Evolutionary conservation across 2,329 filamentous ascomycete species (phyloP).

Genomic region (Colletotrichum brevisporum): DNA sequence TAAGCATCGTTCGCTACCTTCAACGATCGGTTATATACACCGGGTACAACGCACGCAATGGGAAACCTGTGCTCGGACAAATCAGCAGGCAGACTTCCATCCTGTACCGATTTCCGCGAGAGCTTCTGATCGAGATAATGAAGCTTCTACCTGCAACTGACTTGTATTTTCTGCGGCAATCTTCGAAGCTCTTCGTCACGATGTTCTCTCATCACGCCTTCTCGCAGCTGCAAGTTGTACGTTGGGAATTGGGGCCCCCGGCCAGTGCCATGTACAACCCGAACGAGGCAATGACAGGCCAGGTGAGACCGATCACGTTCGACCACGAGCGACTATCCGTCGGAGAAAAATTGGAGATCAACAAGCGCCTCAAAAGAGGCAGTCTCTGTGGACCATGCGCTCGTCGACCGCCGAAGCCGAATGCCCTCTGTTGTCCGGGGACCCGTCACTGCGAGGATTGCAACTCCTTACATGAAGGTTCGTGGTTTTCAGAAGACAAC

Average conservation of each 20-base stretch:
- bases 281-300: not conserved
- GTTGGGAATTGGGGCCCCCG: no score
- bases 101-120: not conserved
- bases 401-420: not conserved
- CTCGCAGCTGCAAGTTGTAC: not conserved
- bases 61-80: not conserved
- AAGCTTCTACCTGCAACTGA: not conserved
- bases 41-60: not conserved
- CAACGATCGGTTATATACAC: not conserved
- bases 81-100: not conserved
- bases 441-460: not conserved
- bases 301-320: not conserved
- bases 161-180: not conserved
- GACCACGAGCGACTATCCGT: not conserved
- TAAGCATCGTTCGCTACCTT: no score
- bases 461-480: not conserved
- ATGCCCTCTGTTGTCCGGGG: not conserved
- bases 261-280: not conserved
- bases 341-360: not conserved
- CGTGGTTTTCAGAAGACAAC: slow-evolving; percentile 4
- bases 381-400: not conserved
- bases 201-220: not conserved
- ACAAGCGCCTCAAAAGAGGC: not conserved
- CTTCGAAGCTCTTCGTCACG: not conserved
- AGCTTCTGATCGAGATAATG: not conserved